These are phyloP conservation scores for Clonostachys byssicola DNA, from an alignment of 2,329 filamentous ascomycete genomes.

Conservation along the genomic window DNA sequence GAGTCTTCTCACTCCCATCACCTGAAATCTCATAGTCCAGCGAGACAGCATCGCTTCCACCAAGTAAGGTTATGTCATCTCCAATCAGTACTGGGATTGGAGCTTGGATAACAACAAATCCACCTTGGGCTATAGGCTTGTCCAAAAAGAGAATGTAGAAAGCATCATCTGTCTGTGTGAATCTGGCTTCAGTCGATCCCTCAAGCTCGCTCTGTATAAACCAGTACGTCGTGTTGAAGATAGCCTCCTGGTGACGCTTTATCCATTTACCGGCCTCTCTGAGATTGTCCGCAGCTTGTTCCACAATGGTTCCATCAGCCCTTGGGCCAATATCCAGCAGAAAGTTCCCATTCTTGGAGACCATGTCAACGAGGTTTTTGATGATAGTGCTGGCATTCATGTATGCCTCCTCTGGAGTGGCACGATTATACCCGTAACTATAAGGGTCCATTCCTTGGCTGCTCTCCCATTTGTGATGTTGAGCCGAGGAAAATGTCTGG, in stretches of 20 bases:
- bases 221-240: slow-evolving; percentile 56
- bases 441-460: slow-evolving; percentile 58
- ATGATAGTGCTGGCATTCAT: slow-evolving; percentile 47
- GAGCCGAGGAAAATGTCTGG: slow-evolving; percentile 19
- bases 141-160: slow-evolving; percentile 45
- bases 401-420: slow-evolving; percentile 41
- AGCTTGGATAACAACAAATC: slow-evolving; percentile 35
- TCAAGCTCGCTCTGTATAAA: slow-evolving; percentile 37
- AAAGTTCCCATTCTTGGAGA: slow-evolving; percentile 52
- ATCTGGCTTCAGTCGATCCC: slow-evolving; percentile 28
- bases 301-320: slow-evolving; percentile 49
- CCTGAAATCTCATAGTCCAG: no score
- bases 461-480: slow-evolving; percentile 54
- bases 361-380: slow-evolving; percentile 43
- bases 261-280: slow-evolving; percentile 51
- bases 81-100: slow-evolving; percentile 21
- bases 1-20: no score
- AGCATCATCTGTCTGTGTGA: slow-evolving; percentile 45
- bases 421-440: slow-evolving; percentile 55
- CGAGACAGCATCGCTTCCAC: no score
- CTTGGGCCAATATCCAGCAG: slow-evolving; percentile 50
- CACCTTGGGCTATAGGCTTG: slow-evolving; percentile 28
- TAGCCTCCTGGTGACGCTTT: slow-evolving; percentile 43
- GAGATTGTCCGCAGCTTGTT: slow-evolving; percentile 40
- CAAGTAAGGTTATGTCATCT: no score